A percentile compares a stretch with the other conserved stretches of the same genome.
phyloP scores from a whole-genome alignment of 2,329 filamentous ascomycete genomes.

The Botrytis deweyae region DNA sequence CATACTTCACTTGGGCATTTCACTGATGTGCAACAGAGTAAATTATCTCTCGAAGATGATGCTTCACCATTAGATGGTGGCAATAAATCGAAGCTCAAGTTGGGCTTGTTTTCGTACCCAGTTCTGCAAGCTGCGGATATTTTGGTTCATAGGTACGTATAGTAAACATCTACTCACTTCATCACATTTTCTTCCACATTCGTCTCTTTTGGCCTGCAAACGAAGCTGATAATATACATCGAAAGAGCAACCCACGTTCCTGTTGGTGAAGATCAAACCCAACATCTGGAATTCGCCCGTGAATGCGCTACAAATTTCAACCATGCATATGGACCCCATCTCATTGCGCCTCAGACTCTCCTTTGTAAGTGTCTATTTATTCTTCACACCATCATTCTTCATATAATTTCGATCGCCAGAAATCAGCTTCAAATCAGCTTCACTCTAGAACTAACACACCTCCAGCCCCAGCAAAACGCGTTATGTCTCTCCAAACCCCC shows the following conservation, averaged over 20 bases:
- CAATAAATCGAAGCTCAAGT: constrained; percentile 66
- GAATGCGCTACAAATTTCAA: constrained; percentile 89
- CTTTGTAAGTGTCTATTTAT: constrained; percentile 54
- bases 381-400: not conserved
- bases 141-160: constrained; percentile 69
- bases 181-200: constrained; percentile 11
- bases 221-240: not conserved
- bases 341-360: constrained; percentile 68
- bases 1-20: not conserved
- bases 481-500: constrained; percentile 87
- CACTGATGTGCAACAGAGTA: constrained; percentile 54
- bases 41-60: constrained; percentile 63
- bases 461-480: constrained; percentile 63
- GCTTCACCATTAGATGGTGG: constrained; percentile 57
- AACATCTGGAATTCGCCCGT: constrained; percentile 91
- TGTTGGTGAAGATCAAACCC: constrained; percentile 91
- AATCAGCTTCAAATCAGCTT: not conserved
- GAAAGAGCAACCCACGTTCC: constrained; percentile 84
- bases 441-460: not conserved
- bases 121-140: constrained; percentile 95
- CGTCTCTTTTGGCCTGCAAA: not conserved
- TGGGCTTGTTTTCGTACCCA: constrained; percentile 93
- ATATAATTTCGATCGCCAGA: not conserved
- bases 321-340: constrained; percentile 61
- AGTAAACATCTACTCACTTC: not conserved